Percentiles rank a stretch among this genome's conserved stretches.
Conservation (phyloP, 1,284 basidiomycete genomes). For the Acaromyces ingoldii region DNA sequence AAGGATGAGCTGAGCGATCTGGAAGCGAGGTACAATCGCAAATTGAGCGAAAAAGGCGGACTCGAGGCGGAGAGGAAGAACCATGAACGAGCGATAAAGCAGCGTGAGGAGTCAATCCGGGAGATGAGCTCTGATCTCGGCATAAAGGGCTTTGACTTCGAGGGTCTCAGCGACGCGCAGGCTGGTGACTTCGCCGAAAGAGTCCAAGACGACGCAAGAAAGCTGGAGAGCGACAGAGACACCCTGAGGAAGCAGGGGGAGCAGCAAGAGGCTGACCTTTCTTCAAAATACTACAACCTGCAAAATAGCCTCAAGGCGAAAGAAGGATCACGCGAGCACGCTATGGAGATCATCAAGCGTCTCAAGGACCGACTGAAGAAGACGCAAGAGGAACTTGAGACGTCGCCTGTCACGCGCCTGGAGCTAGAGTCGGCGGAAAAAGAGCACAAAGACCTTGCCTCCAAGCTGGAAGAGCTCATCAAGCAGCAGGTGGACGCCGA, state of each 20-base stretch:
- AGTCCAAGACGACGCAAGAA: constrained; percentile 23
- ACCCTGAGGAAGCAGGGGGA: constrained; percentile 14
- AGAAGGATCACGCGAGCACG: constrained; percentile 22
- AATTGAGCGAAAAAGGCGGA: constrained; percentile 43
- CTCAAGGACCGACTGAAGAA: constrained; percentile 28
- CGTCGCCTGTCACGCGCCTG: constrained; percentile 13
- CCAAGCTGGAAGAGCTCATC: constrained; percentile 19
- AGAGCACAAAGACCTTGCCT: constrained; percentile 16
- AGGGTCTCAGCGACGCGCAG: constrained; percentile 64
- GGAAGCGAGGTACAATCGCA: constrained; percentile 20
- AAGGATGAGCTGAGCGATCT: constrained; percentile 56
- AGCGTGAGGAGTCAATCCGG: constrained; percentile 70
- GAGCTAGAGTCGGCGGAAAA: constrained; percentile 27
- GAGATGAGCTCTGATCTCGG: constrained; percentile 65
- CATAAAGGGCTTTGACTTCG: constrained; percentile 68
- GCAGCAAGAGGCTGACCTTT: constrained; percentile 23
- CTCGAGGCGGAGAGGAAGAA: constrained; percentile 44
- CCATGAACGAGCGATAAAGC: constrained; percentile 65
- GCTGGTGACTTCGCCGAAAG: constrained; percentile 63
- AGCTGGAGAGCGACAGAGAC: constrained; percentile 20
- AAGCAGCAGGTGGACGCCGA: constrained; percentile 49
- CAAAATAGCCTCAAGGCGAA: constrained; percentile 26
- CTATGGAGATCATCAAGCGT: constrained; percentile 19
- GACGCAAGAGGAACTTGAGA: constrained; percentile 34
- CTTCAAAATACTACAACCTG: constrained; percentile 24